These are phyloP conservation scores for Leccinum variabile DNA, from an alignment of 1,284 basidiomycete species.

Conservation along the genomic window DNA sequence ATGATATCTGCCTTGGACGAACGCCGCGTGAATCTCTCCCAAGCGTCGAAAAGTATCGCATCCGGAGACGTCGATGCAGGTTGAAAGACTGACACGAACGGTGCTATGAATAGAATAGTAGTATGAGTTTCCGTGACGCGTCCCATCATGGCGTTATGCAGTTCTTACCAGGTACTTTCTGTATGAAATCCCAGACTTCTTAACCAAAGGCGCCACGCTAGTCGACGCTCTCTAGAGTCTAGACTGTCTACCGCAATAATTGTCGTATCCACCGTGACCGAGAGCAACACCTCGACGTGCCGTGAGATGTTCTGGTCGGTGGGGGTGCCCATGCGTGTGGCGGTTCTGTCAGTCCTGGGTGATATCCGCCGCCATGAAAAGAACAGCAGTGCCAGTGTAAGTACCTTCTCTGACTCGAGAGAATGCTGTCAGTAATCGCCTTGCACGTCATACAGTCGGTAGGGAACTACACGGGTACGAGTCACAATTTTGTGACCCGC, in stretches of 20 bases:
- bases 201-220: slow-evolving; percentile 63
- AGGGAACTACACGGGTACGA: slow-evolving; percentile 32
- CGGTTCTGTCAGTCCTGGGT: slow-evolving; percentile 66
- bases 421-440: slow-evolving; percentile 84
- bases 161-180: slow-evolving; percentile 82
- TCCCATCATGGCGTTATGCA: not conserved
- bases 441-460: slow-evolving; percentile 87
- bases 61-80: slow-evolving; percentile 92
- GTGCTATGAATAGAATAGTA: slow-evolving; percentile 44
- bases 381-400: no score
- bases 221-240: slow-evolving; percentile 79
- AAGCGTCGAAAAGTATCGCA: slow-evolving; percentile 90
- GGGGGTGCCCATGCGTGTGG: slow-evolving; percentile 86
- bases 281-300: slow-evolving; percentile 84
- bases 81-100: slow-evolving; percentile 80
- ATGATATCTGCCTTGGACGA: slow-evolving; percentile 91
- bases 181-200: slow-evolving; percentile 84
- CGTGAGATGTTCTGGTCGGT: slow-evolving; percentile 84
- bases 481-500: no score
- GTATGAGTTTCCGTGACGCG: slow-evolving; percentile 7
- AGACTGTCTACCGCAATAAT: slow-evolving; percentile 84
- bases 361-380: not conserved
- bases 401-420: slow-evolving; percentile 68
- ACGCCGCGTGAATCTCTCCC: slow-evolving; percentile 81
- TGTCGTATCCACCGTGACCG: slow-evolving; percentile 60